Conservation (phyloP, 805 yeast genomes). For the Candida verbasci region DNA sequence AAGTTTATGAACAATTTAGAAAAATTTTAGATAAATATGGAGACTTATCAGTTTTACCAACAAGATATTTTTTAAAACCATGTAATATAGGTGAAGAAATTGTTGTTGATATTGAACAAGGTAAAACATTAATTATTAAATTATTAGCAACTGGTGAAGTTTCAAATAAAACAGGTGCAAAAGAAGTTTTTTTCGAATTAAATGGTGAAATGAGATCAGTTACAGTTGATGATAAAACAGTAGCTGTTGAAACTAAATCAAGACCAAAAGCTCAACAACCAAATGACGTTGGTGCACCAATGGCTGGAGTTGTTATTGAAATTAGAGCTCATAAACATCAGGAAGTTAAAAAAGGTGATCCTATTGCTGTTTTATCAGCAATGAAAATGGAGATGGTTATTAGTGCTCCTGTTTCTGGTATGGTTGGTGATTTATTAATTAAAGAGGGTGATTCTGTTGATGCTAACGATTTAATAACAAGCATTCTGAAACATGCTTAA, state of each 20-base stretch:
- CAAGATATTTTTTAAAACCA: conserved; percentile 83
- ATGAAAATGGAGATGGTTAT: conserved; percentile 99
- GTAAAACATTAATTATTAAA: conserved; percentile 89
- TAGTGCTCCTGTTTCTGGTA: conserved; percentile 85
- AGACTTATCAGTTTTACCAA: conserved; percentile 91
- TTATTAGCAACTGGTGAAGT: conserved; percentile 91
- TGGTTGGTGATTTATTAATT: conserved; percentile 68
- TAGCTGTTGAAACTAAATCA: conserved; percentile 77
- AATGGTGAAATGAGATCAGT: conserved; percentile 98
- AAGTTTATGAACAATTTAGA: conserved; percentile 87
- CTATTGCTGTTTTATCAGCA: conserved; percentile 89
- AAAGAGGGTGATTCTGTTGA: conserved; percentile 95
- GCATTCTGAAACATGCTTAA: conserved; percentile 21
- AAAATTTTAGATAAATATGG: conserved; percentile 74
- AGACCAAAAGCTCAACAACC: conserved; percentile 93
- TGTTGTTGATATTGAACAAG: conserved; percentile 85
- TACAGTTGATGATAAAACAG: conserved; percentile 81
- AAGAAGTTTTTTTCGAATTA: conserved; percentile 96
- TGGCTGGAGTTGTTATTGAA: conserved; percentile 98
- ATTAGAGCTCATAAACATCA: conserved; percentile 84
- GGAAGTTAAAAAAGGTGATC: conserved; percentile 94
- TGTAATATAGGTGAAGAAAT: conserved; percentile 87
- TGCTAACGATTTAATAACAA: conserved; percentile 77
- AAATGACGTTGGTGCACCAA: conserved; percentile 95
- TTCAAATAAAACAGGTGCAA: conserved; percentile 75